Evolutionary conservation across 148 eudicot genomes (phyloP), one percentile per base, ranked within the genome.

Genomic region (Pouteria glomerata): DNA sequence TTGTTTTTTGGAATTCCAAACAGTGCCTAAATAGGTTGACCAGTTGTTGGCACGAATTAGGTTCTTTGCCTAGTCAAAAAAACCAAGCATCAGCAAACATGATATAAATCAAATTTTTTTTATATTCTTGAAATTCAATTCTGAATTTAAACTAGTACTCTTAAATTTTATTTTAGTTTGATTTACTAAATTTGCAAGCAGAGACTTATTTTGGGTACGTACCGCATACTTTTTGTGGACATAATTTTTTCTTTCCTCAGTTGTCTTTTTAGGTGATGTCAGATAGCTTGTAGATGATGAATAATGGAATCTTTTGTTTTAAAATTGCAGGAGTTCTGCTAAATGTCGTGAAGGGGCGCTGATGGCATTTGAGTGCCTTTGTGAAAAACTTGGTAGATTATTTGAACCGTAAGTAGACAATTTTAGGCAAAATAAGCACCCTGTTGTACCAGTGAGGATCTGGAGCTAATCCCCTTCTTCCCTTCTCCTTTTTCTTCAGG

Each of bases 341-440:
- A 91, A 91, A 79, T 68, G 88, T 68, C 93, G 98, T 19, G 98
- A 94, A 79, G 98, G 98, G 60, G 88, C 97, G 27, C 78, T 94
- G 71, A 82, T 94, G 65, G 98, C 92, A 35, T 94, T 94, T 80
- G 98, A 94, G 77, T 94, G 98, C 81, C 83, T 94, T 59, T 94
- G 98, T 82, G 98, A 94, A 81, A 94, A 86, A 82, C 98, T 94
- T 68, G 98, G 98, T 61, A 86, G 85, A 73, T 73, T 94, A 63
- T 94, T 94, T 82, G 98, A 94, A 82, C 98, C 98, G 98, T 94
- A 88, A 74, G 97, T 71, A 11, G 47, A 53, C 56, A 37, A 12
- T 39, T 53, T 31, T 21, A 24, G 3, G 8, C 57, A 67, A 59
- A 57, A 35, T 60, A 48, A 26, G n/a, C 7, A 44, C 29, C 61